Base-by-base conservation (phyloP, 371 early-diverging fungal species). In the Smittium culicis region DNA sequence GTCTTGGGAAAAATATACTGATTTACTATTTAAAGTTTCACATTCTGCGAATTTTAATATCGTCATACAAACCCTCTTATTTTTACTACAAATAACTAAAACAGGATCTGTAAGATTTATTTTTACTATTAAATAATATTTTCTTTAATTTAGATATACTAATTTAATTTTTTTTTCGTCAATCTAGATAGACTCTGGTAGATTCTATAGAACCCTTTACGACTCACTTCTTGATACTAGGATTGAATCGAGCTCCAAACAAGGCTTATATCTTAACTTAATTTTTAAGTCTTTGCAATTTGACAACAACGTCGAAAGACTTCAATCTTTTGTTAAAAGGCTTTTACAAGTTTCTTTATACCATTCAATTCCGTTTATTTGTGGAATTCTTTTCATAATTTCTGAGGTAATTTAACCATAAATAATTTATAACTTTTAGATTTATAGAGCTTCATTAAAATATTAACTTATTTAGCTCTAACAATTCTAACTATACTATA, bases 261-360 rank as follows among this genome's bases (percentile, higher is more conserved):
- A 94, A 72, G 87, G 91, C 61, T 82, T 91, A 85, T 95, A 90
- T 74, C 80, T 96, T 68, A 97, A 97, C 73, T 78, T 97, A 30
- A 79, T 97, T 16, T 93, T 80, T 81, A 85, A 88, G 67, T 85
- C 94, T 3, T 76, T 97, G 29, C 86, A 85, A 67, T 81, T 85
- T 35, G 98, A 97, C 76, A 56, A 74, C 17, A 80, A 83, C 63
- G 67, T 82, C n/a, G 73, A 77, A 25, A 81, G 95, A 28, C 81
- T 89, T 57, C 82, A 83, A 70, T 86, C 94, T 0, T 94, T 94
- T 76, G 79, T 93, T 34, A 95, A 94, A 79, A 85, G 98, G 58
- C 79, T 93, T 61, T 77, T 92, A 35, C 96, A 95, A 74, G 81
- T 86, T 24, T 85, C 89, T 35, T 77, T 81, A 1, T 82, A 85